Evolutionary conservation across 805 yeast species (phyloP).

Genomic region (Brettanomyces bruxellensis): DNA sequence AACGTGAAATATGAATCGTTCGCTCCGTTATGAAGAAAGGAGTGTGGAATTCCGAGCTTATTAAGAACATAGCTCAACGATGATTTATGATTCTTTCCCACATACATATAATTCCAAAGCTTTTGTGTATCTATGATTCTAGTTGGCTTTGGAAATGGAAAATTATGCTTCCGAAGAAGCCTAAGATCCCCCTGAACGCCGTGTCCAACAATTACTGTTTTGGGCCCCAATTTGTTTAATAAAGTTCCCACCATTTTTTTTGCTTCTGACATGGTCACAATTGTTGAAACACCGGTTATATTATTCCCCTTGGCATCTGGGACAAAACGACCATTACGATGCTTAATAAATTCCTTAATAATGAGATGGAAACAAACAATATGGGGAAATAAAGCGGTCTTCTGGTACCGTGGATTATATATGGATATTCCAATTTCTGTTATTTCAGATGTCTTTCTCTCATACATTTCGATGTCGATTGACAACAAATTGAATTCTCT

Average conservation of each 20-base stretch:
- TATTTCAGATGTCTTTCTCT: conserved; percentile 9
- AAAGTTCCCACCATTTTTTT: conserved; percentile 8
- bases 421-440: conserved; percentile 23
- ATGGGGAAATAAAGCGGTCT: conserved; percentile 22
- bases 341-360: conserved; percentile 13
- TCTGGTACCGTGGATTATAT: conserved; percentile 23
- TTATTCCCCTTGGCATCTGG: conserved; percentile 20
- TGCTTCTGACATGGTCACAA: conserved; percentile 10
- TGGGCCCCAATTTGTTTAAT: conserved; percentile 9
- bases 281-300: conserved; percentile 20
- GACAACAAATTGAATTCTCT: conserved; percentile 16
- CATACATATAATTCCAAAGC: conserved; percentile 18
- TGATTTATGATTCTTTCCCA: conserved; percentile 7
- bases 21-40: conserved; percentile 24
- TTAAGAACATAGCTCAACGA: conserved; percentile 19
- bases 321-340: conserved; percentile 17
- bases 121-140: conserved; percentile 21
- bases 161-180: conserved; percentile 10
- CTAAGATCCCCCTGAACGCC: conserved; percentile 19
- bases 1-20: conserved; percentile 25
- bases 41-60: conserved; percentile 19
- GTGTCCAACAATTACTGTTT: conserved; percentile 22
- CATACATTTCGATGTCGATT: conserved; percentile 21
- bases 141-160: conserved; percentile 10
- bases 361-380: conserved; percentile 21